A percentile compares a stretch with the other conserved stretches of the same genome.
Evolutionary conservation across 2,329 filamentous ascomycete genomes (phyloP).

Genomic region (Mariannaea elegans): DNA sequence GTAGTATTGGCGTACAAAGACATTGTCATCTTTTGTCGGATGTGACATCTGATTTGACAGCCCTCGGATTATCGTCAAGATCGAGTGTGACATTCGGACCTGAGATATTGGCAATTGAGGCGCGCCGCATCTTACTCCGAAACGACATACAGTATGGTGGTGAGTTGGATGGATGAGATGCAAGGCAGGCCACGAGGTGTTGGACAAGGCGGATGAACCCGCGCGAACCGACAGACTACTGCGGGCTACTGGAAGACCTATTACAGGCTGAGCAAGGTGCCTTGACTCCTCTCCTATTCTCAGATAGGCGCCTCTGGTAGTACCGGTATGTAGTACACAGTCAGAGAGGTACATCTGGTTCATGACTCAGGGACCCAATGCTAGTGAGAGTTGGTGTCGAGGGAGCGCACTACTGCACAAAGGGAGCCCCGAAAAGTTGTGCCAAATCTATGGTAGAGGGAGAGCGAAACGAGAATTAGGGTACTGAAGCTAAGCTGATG

Average conservation of each 20-base stretch:
- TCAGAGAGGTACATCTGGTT: background rate
- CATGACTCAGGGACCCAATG: slow-evolving; percentile 13
- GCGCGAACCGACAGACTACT: slow-evolving; percentile 3
- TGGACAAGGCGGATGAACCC: slow-evolving; percentile 16
- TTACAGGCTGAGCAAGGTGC: background rate
- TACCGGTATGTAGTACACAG: background rate
- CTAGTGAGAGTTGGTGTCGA: background rate
- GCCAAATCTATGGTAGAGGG: background rate
- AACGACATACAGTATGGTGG: background rate
- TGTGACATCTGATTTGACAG: slow-evolving; percentile 9
- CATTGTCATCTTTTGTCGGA: background rate
- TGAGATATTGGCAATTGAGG: slow-evolving; percentile 3
- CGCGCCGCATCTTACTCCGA: background rate
- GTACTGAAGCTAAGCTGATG: background rate
- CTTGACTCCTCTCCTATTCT: background rate
- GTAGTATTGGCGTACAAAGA: background rate
- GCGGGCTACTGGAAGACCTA: slow-evolving; percentile 1
- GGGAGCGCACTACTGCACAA: slow-evolving; percentile 14
- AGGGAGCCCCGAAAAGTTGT: background rate
- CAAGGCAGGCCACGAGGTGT: slow-evolving; percentile 6
- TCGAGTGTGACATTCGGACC: background rate
- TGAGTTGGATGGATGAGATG: background rate
- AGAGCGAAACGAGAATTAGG: background rate
- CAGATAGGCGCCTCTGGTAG: background rate
- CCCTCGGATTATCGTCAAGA: background rate